Evolutionary conservation across 169 alveolate species (phyloP), one percentile per base, ranked within the genome.

Genomic region (Plasmodium coatneyi): DNA sequence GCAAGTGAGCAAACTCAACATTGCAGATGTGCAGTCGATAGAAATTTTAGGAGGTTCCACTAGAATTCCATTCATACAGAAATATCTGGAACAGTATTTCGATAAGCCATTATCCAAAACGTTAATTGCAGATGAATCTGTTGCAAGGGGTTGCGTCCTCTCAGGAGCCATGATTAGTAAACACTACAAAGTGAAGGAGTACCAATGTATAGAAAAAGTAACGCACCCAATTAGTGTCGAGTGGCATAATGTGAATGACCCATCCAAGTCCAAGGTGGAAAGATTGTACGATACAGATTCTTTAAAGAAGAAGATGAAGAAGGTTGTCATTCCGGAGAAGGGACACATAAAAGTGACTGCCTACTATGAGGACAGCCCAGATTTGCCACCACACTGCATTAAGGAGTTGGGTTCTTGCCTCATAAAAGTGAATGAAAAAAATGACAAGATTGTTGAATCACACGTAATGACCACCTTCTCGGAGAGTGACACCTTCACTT

Each of bases 1-100:
- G 34, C 96, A 94, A 78, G 92, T 92, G 66, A 95, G 95, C 60
- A 96, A 97, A 71, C 60, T 95, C 6, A 84, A 97, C 28, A 84
- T 93, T 28, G 98, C 95, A 56, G 96, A 96, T 14, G 93, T 98
- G 9, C 97, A 97, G 76, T 93, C 97, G 52, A 98, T 99, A 28
- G 99, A 99, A 96, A 97, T 99, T 84, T 97, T 98, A 46, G 99
- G 99, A 66, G 99, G 99, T 82, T 98, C 99, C 5, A 97, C 99
- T 0, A 97, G 99, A 92, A 98, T 98, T 7, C 99, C 99, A 3
- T 96, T 98, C 83, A 98, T 99, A 19, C 98, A 98, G 95, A 95
- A 96, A 56, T 93, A 96, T 43, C 96, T 98, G 41, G 95, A 98
- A 82, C 95, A 96, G 71, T 97, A 97, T 19, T 98, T 99, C 93